Percentiles rank a stretch among this genome's conserved stretches.
phyloP scores from a whole-genome alignment of 768 basidiomycete genomes.

The Calvatia gigantea region DNA sequence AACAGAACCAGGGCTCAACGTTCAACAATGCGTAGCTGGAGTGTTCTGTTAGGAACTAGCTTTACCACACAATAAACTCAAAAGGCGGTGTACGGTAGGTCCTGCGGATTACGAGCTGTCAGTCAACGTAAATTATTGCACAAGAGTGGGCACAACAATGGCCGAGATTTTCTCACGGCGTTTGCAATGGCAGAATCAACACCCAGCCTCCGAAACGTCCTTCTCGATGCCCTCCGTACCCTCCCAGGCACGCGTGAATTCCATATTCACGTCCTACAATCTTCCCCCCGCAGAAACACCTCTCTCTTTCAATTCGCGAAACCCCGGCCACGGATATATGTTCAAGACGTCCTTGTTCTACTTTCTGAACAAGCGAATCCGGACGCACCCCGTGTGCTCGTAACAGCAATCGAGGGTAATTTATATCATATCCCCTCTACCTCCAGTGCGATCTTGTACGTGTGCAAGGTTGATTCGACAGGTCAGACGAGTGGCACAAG shows the following conservation, averaged over 20 bases:
- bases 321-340: constrained; percentile 59
- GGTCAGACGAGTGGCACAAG: constrained; percentile 65
- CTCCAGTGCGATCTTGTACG: constrained; percentile 71
- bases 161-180: constrained; percentile 1
- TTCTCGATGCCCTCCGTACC: constrained; percentile 51
- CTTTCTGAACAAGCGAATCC: constrained; percentile 53
- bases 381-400: constrained; percentile 51
- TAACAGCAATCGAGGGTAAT: constrained; percentile 75
- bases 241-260: constrained; percentile 69
- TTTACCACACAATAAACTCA: not conserved
- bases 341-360: constrained; percentile 77
- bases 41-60: not conserved
- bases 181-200: constrained; percentile 6
- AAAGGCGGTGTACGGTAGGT: not conserved
- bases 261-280: constrained; percentile 72
- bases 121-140: constrained; percentile 2
- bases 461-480: constrained; percentile 94
- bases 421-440: constrained; percentile 75
- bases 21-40: too few relatives aligned
- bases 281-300: constrained; percentile 62
- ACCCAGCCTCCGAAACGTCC: constrained; percentile 50
- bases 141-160: not conserved
- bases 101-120: not conserved
- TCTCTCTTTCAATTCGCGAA: constrained; percentile 73
- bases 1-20: too few relatives aligned